These are phyloP conservation scores for Neodidymelliopsis sp. DNA, from an alignment of 2,329 filamentous ascomycete genomes.

Conservation along the genomic window DNA sequence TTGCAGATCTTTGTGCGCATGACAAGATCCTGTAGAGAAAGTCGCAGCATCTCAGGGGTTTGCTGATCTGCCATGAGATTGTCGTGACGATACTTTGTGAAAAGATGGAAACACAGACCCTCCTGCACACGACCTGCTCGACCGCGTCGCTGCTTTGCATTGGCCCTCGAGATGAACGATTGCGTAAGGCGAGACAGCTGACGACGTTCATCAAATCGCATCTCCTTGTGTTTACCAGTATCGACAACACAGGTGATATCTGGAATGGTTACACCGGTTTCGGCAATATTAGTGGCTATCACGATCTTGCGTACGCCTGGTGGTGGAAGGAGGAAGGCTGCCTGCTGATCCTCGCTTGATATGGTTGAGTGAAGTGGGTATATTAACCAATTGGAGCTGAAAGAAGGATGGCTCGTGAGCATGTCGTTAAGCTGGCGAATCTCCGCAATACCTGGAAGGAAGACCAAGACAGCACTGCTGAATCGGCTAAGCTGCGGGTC, in stretches of 20 bases:
- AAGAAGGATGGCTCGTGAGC: conserved; percentile 77
- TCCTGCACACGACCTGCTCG: conserved; percentile 95
- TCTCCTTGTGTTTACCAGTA: conserved; percentile 95
- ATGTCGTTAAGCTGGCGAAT: conserved; percentile 89
- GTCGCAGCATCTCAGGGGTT: conserved; percentile 92
- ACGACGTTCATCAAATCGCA: conserved; percentile 92
- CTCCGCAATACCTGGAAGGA: conserved; percentile 92
- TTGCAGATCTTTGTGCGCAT: conserved; percentile 98
- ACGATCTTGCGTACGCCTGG: conserved; percentile 89
- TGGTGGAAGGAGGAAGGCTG: conserved; percentile 86
- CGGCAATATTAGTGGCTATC: conserved; percentile 95
- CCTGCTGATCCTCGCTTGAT: conserved; percentile 94
- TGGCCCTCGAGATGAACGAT: conserved; percentile 93
- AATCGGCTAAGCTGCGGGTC: conserved; percentile 71
- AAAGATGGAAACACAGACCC: conserved; percentile 94
- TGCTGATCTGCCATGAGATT: conserved; percentile 86
- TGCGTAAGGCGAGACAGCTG: conserved; percentile 92
- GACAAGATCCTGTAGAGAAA: conserved; percentile 92
- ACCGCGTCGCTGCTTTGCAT: conserved; percentile 92
- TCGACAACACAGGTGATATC: conserved; percentile 98
- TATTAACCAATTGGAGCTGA: conserved; percentile 80
- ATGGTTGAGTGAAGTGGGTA: conserved; percentile 94
- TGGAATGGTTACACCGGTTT: conserved; percentile 97
- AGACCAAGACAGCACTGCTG: conserved; percentile 92
- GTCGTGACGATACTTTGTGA: conserved; percentile 89